Evolutionary conservation across 2,329 filamentous ascomycete genomes (phyloP).

Genomic region (Ilyonectria mors-panacis): DNA sequence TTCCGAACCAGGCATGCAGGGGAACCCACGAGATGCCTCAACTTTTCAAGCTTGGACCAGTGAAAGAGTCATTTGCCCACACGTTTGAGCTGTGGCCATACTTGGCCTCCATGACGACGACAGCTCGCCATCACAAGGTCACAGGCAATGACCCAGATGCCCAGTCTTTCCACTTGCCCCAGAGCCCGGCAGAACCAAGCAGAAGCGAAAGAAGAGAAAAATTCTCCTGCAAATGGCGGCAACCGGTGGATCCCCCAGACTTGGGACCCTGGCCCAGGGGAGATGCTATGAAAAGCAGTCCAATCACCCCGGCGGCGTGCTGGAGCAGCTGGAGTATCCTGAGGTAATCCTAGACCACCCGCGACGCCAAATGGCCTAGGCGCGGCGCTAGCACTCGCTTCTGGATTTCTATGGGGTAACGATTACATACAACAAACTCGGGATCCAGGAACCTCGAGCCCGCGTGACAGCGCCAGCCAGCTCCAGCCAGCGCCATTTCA

Average conservation of each 20-base stretch:
- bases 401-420: conserved; percentile 49
- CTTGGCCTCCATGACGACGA: conserved; percentile 24
- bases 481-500: conserved; percentile 33
- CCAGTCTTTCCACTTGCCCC: not conserved
- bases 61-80: conserved; percentile 16
- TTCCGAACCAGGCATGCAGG: conserved; percentile 1
- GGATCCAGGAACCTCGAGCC: conserved; percentile 46
- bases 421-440: conserved; percentile 50
- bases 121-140: conserved; percentile 39
- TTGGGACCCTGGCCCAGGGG: not conserved
- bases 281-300: not conserved
- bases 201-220: conserved; percentile 12
- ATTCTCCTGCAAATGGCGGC: conserved; percentile 26
- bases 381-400: conserved; percentile 31
- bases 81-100: conserved; percentile 22
- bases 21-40: conserved; percentile 12
- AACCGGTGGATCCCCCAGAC: conserved; percentile 22
- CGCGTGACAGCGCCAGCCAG: conserved; percentile 47
- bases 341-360: conserved; percentile 4
- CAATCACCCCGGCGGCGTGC: conserved; percentile 6
- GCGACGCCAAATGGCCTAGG: conserved; percentile 12
- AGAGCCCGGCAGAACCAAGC: conserved; percentile 8
- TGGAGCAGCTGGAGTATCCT: not conserved
- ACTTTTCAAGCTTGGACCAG: conserved; percentile 23
- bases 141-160: conserved; percentile 18